Evolutionary conservation across 2,329 filamentous ascomycete genomes (phyloP).

Genomic region (Colletotrichum sp.): DNA sequence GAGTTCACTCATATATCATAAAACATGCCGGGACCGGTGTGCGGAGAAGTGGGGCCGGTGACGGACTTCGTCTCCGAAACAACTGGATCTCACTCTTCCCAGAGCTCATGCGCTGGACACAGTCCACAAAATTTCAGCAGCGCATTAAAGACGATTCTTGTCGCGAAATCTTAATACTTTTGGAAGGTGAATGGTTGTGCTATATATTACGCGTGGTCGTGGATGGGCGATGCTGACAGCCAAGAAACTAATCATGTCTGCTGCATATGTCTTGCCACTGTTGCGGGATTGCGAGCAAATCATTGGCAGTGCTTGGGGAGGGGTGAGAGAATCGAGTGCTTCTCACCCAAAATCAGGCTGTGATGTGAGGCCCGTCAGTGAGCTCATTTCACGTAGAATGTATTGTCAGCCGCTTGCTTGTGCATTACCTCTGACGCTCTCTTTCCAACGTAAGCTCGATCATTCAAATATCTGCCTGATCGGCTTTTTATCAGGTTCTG

Average conservation of each 20-base stretch:
- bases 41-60: background rate
- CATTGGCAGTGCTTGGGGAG: background rate
- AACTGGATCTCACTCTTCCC: background rate
- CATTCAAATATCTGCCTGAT: no score
- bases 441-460: background rate
- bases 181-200: no score
- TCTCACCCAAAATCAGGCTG: background rate
- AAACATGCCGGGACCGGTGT: background rate
- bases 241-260: no score
- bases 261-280: no score
- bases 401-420: fast-evolving
- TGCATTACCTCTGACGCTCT: fast-evolving
- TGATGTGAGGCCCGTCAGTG: background rate
- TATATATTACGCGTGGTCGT: no score
- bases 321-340: no score
- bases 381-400: fast-evolving
- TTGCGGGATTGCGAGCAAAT: no score
- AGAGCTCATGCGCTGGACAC: background rate
- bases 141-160: fast-evolving
- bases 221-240: no score
- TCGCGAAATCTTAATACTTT: no score
- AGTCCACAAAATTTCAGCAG: background rate
- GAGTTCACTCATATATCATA: background rate
- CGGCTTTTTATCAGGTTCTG: no score
- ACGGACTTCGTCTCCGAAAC: background rate